Conservation (phyloP, 2,329 filamentous ascomycete genomes). For the Diaporthe aspalathi region DNA sequence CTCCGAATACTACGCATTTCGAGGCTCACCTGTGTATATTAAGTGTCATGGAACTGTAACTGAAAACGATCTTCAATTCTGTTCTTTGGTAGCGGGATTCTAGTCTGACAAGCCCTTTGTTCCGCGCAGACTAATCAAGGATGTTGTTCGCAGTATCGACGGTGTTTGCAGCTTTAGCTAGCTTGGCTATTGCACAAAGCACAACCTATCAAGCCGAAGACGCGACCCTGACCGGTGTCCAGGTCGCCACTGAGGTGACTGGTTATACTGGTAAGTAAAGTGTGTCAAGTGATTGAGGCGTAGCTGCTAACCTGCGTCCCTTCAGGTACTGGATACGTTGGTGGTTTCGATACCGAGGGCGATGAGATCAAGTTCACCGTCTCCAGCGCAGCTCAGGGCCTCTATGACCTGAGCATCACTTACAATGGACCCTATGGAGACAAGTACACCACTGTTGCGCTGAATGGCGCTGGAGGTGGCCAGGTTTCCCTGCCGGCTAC, state of each 20-base stretch:
- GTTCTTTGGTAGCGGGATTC: slow-evolving; percentile 15
- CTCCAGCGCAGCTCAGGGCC: slow-evolving; percentile 47
- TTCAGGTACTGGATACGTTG: slow-evolving; percentile 59
- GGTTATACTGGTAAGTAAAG: neutral
- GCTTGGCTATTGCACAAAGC: neutral
- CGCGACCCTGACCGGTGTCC: slow-evolving; percentile 4
- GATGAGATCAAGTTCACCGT: slow-evolving; percentile 59
- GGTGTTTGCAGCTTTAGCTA: slow-evolving; percentile 13
- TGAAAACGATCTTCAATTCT: neutral
- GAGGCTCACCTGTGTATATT: neutral
- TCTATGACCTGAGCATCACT: slow-evolving; percentile 56
- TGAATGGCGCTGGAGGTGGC: slow-evolving; percentile 11
- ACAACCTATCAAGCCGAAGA: slow-evolving; percentile 19
- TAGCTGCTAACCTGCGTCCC: neutral
- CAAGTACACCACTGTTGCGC: slow-evolving; percentile 16
- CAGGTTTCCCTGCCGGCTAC: slow-evolving; percentile 14
- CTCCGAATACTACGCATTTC: neutral
- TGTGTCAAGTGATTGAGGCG: neutral
- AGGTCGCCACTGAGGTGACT: slow-evolving; percentile 11
- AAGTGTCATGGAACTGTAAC: neutral
- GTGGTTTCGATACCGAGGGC: slow-evolving; percentile 54
- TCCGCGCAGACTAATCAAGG: neutral
- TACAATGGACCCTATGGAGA: slow-evolving; percentile 3
- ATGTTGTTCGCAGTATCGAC: neutral
- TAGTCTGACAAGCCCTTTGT: neutral